Percentiles rank a stretch among this genome's conserved stretches.
phyloP scores from a whole-genome alignment of 768 basidiomycete species.

The Amanita muscaria region DNA sequence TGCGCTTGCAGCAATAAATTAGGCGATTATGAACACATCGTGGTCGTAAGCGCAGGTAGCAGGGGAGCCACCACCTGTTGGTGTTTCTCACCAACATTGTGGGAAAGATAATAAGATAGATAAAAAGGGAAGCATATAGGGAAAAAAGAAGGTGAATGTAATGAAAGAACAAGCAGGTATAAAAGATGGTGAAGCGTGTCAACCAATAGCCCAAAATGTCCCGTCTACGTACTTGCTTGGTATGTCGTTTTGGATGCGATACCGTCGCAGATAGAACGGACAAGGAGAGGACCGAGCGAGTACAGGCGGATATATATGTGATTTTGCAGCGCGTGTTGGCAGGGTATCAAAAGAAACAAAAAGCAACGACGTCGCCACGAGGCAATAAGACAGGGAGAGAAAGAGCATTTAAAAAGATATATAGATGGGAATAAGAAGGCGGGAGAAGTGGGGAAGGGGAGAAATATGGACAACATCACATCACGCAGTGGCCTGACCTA shows the following conservation, averaged over 20 bases:
- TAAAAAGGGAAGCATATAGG: background rate
- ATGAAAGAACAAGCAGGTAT: conserved; percentile 7
- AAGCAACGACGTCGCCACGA: conserved; percentile 10
- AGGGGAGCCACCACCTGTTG: background rate
- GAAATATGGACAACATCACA: conserved; percentile 8
- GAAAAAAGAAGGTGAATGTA: too few species aligned
- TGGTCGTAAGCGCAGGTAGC: too few species aligned
- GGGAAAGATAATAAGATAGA: background rate
- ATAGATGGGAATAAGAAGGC: conserved; percentile 8
- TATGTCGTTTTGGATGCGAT: conserved; percentile 13
- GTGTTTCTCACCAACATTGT: background rate
- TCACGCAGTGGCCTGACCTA: conserved; percentile 9
- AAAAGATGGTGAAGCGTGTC: conserved; percentile 21
- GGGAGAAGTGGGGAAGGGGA: conserved; percentile 6
- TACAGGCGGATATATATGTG: too few species aligned
- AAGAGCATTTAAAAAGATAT: conserved; percentile 5
- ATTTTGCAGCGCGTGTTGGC: conserved; percentile 12
- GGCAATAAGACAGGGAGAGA: conserved; percentile 8
- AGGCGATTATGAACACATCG: background rate
- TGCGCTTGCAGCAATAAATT: conserved; percentile 1
- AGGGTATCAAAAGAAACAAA: conserved; percentile 25
- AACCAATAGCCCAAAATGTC: conserved; percentile 55
- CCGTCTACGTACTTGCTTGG: conserved; percentile 16
- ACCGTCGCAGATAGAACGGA: conserved; percentile 6
- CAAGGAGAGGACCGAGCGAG: too few species aligned